Evolutionary conservation across 345 rosid genomes (phyloP).

Genomic region (Eucalyptus sideroxylon): DNA sequence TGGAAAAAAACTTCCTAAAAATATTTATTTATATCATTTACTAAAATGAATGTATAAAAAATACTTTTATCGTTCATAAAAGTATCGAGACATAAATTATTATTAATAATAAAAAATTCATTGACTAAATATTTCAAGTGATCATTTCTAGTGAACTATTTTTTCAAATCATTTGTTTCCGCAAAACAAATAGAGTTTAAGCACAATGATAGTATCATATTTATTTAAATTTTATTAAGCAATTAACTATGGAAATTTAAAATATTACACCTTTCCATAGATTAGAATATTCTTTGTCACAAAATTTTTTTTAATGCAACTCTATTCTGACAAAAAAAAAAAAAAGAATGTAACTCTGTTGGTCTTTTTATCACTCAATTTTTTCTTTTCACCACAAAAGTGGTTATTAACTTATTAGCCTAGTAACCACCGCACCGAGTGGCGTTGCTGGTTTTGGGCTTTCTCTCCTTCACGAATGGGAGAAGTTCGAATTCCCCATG

Average conservation of each 20-base stretch:
- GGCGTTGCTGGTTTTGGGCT: no score
- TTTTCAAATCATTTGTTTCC: no score
- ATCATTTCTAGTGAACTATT: no score
- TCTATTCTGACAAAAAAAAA: neutral
- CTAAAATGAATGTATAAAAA: fast-evolving
- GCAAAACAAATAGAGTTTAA: no score
- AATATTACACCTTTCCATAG: neutral
- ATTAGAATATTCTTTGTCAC: neutral
- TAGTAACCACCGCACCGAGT: neutral
- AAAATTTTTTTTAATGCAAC: neutral
- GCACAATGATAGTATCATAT: fast-evolving
- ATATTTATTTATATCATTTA: no score
- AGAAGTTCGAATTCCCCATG: no score
- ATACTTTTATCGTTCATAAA: fast-evolving
- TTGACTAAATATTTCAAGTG: fast-evolving
- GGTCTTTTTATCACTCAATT: neutral
- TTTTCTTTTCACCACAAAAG: neutral
- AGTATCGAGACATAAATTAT: no score
- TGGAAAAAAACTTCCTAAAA: no score
- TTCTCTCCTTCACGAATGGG: no score
- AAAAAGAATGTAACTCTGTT: fast-evolving
- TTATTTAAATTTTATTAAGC: no score
- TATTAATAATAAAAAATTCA: no score
- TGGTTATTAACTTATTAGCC: neutral
- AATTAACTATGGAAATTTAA: neutral